A percentile compares a stretch with the other conserved stretches of the same genome.
Evolutionary conservation across 1,284 basidiomycete genomes (phyloP).

Genomic region (Coniophora puteana): DNA sequence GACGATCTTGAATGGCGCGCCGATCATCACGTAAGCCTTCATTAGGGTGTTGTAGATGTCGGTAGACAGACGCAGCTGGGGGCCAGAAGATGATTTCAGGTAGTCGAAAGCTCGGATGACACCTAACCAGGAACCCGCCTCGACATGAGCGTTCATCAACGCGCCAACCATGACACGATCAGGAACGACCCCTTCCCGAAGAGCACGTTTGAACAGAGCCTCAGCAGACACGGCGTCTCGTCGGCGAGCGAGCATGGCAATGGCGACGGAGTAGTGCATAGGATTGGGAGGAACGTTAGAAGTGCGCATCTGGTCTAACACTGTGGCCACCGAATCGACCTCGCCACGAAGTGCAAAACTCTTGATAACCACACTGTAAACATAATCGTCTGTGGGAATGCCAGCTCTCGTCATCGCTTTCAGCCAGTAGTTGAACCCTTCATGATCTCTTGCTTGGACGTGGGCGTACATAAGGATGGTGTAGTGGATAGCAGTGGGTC

Average conservation of each 20-base stretch:
- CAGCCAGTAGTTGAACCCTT: constrained; percentile 57
- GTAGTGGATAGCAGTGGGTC: constrained; percentile 49
- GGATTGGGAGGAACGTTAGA: constrained; percentile 45
- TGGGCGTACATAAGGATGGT: constrained; percentile 55
- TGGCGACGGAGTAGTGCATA: constrained; percentile 66
- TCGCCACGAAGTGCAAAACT: constrained; percentile 59
- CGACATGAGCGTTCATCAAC: constrained; percentile 83
- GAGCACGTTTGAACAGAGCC: constrained; percentile 61
- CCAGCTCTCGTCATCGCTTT: constrained; percentile 47
- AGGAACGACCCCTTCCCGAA: constrained; percentile 58
- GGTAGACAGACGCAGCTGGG: constrained; percentile 42
- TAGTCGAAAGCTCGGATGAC: constrained; percentile 75
- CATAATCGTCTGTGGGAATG: constrained; percentile 46
- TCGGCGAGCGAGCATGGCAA: constrained; percentile 64
- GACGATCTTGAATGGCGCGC: constrained; percentile 72
- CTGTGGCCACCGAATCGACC: constrained; percentile 45
- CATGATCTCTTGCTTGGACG: constrained; percentile 45
- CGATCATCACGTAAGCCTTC: constrained; percentile 82
- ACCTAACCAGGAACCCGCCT: constrained; percentile 76
- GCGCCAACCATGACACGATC: constrained; percentile 65
- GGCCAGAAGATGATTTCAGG: constrained; percentile 39
- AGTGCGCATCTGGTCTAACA: constrained; percentile 64
- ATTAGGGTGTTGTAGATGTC: constrained; percentile 77
- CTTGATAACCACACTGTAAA: constrained; percentile 63
- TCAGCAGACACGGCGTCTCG: constrained; percentile 70